Base-by-base conservation (phyloP, 2,329 filamentous ascomycete species). In the Amphichorda felina region DNA sequence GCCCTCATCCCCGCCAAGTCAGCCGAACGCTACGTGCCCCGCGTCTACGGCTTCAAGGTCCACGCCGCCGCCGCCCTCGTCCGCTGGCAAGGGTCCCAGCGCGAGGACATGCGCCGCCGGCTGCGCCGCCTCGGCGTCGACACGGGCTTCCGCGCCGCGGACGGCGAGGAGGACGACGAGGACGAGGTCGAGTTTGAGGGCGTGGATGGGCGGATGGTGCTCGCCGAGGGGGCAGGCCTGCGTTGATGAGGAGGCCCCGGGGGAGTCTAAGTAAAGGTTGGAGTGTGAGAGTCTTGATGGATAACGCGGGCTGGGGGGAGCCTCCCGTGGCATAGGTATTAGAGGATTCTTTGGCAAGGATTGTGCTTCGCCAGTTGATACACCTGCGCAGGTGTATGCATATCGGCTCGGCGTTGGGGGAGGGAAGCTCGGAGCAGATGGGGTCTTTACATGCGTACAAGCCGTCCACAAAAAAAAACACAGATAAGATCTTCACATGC, bases 1-100 rank as follows among this genome's bases (percentile, higher is more conserved):
- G 78, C 83, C 17, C 71, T 98, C 47, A 77, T 93, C 35, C 91
- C 91, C 3, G 68, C 77, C 45, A 98, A 96, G 70, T 86, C 77
- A 47, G 69, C 79, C 42, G 79, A 86, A 44, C 76, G 91, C 45
- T 95, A 96, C 60, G 75, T 89, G 38, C 91, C 91, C 17, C 77
- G 83, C 39, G 82, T 94, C 41, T 98, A 91, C 57, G 91, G 91
- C 24, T 98, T 98, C 70, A 86, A 85, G 52, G 87, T 98, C 5
- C 91, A 98, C 61, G 84, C 87, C 4, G 74, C 82, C 13, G 89
- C 91, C 1, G 80, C 89, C 3, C 66, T 98, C 46, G 78, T 87
- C 45, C 75, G 91, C 49, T 98, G 91, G 91, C 91, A 98, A 61
- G 79, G 84, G 52, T 70, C 68, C 30, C 75, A 83, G 54, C 72